A percentile compares a stretch with the other conserved stretches of the same genome.
Conservation (phyloP, 257 asterid genomes). For the Gentiana dahurica region DNA sequence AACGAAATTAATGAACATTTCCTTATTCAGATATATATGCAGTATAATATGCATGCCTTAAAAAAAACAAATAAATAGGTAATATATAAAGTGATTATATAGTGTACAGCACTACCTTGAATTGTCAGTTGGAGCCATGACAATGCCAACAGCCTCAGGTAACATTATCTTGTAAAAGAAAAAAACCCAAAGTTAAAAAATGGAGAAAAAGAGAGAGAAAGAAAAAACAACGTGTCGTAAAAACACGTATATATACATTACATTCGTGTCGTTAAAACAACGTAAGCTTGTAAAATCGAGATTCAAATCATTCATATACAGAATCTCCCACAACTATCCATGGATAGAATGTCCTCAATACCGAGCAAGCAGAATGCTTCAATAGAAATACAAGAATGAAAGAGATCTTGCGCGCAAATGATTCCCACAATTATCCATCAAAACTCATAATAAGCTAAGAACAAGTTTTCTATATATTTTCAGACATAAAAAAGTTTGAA, state of each 20-base stretch:
- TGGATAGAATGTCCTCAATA: too few relatives aligned
- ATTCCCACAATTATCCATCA: too few relatives aligned
- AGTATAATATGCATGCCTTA: not conserved
- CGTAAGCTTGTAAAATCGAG: too few relatives aligned
- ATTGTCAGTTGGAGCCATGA: constrained; percentile 39
- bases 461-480: too few relatives aligned
- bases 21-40: not conserved
- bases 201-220: not conserved
- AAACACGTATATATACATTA: not conserved
- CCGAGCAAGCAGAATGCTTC: too few relatives aligned
- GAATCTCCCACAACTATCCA: too few relatives aligned
- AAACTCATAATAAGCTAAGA: too few relatives aligned
- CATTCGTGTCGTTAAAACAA: too few relatives aligned
- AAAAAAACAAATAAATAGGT: not conserved
- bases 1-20: not conserved
- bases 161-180: constrained; percentile 28
- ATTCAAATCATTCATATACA: too few relatives aligned
- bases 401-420: too few relatives aligned
- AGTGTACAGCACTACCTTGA: constrained; percentile 20
- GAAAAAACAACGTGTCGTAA: not conserved
- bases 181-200: not conserved
- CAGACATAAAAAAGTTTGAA: too few relatives aligned
- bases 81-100: not conserved
- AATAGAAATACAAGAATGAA: too few relatives aligned
- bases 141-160: constrained; percentile 48